phyloP scores from a whole-genome alignment of 192 early-diverging fungal species.

The Linnemannia elongata region DNA sequence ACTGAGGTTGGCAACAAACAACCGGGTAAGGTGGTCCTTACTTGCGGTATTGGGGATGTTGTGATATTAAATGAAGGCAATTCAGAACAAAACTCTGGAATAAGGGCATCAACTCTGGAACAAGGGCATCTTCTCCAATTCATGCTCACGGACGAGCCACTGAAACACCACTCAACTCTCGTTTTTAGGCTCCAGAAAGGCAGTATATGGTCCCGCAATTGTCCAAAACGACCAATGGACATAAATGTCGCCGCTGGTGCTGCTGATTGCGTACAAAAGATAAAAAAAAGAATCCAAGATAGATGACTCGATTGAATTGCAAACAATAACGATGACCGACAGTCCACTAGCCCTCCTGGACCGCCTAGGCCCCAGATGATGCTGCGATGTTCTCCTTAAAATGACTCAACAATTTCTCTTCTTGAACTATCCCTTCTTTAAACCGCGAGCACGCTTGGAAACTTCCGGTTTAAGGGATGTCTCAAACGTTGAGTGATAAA shows the following conservation, averaged over 20 bases:
- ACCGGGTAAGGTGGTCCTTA: not conserved
- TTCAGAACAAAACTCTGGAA: not conserved
- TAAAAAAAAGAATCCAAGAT: not conserved
- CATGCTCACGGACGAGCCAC: not conserved
- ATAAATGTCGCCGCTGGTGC: not conserved
- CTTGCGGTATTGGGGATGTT: not conserved
- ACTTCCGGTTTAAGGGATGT: not conserved
- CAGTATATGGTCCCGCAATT: not conserved
- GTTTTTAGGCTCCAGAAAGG: not conserved
- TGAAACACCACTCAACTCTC: not conserved
- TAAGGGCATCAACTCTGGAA: not conserved
- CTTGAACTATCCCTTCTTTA: not conserved
- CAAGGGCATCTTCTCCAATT: not conserved
- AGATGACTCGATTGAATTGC: not conserved
- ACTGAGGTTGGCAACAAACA: not conserved
- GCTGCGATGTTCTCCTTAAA: not conserved
- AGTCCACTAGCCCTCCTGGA: not conserved
- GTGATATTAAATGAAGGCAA: not conserved
- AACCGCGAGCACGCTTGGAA: not conserved
- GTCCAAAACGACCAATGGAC: not conserved
- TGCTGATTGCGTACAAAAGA: not conserved
- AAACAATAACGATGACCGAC: not conserved
- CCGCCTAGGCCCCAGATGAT: not conserved
- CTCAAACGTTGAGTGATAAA: not conserved
- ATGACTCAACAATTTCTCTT: not conserved